phyloP scores from a whole-genome alignment of 345 rosid genomes.

The Schrenkiella parvula region DNA sequence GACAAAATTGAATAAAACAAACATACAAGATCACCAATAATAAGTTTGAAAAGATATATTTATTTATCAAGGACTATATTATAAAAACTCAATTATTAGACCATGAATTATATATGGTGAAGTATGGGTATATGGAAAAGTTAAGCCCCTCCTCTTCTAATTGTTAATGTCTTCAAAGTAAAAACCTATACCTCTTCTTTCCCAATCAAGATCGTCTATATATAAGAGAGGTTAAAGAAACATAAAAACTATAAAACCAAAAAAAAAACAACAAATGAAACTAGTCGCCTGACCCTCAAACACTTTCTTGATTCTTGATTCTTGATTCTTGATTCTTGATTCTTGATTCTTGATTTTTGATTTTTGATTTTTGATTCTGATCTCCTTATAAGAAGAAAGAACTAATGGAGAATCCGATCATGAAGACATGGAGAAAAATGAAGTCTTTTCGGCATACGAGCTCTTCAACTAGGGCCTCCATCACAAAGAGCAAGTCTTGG shows the following conservation, averaged over 20 bases:
- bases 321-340: neutral
- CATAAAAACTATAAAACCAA: neutral
- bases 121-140: slow-evolving; percentile 10
- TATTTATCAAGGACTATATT: neutral
- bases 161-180: slow-evolving; percentile 17
- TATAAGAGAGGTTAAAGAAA: slow-evolving; percentile 9
- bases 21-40: slow-evolving; percentile 15
- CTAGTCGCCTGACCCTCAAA: neutral
- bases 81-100: slow-evolving; percentile 8
- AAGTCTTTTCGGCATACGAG: slow-evolving; percentile 34
- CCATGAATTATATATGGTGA: slow-evolving; percentile 17
- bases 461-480: neutral
- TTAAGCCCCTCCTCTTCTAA: slow-evolving; percentile 18
- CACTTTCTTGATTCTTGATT: neutral
- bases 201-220: slow-evolving; percentile 6
- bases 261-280: neutral
- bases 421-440: slow-evolving; percentile 62
- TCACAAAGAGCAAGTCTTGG: slow-evolving; percentile 57
- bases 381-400: slow-evolving; percentile 13
- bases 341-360: neutral
- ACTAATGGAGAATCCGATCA: slow-evolving; percentile 43
- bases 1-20: slow-evolving; percentile 32
- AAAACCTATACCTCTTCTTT: slow-evolving; percentile 4
- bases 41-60: slow-evolving; percentile 10
- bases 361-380: neutral